Evolutionary conservation across 2,329 filamentous ascomycete species (phyloP), one percentile per base, ranked within the genome.

Genomic region (Scortechinia acanthostroma): DNA sequence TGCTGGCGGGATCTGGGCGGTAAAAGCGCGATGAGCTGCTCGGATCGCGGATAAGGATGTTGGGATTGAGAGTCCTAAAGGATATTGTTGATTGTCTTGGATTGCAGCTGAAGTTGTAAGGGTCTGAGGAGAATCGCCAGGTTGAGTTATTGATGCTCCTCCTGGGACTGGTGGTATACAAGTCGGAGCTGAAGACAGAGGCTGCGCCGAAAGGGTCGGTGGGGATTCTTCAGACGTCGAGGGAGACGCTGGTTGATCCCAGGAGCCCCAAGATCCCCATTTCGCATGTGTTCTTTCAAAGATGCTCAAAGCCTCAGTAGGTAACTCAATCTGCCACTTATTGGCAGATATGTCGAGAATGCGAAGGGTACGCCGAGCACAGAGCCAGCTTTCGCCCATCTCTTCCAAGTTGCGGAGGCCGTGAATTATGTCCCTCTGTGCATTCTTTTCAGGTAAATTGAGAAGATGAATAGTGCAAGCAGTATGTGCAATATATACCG

Each of bases 381-480:
- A 93, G 1, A 90, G 77, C 93, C 93, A 98, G 54, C 90, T 86
- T 60, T 96, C 91, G 1, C 89, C 89, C 54, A 98, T 96, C 57
- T 97, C 91, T 61, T 97, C 91, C 1, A 97, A 76, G 50, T 95
- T 88, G 56, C 88, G 91, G 37, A 95, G 76, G 1, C 91, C 90
- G 54, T 96, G 91, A 3, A 88, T 85, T 35, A 98, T 88, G 61
- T 97, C 91, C 53, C 91, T 74, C 55, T 81, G 85, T 3, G 93
- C 89, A 22, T 88, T 93, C 66, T 93, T 95, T 53, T 96, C 91
- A 0, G 91, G 91, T 1, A 97, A 70, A 52, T 96, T 96, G 25
- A 98, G 79, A 17, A 98, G 69, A 56, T 97, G 93, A 30, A 97
- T 94, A 0, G 90, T 96, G 59, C 90, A 95, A 22, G 93, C 91